phyloP scores from a whole-genome alignment of 768 basidiomycete genomes.

The Mycena sanguinolenta region DNA sequence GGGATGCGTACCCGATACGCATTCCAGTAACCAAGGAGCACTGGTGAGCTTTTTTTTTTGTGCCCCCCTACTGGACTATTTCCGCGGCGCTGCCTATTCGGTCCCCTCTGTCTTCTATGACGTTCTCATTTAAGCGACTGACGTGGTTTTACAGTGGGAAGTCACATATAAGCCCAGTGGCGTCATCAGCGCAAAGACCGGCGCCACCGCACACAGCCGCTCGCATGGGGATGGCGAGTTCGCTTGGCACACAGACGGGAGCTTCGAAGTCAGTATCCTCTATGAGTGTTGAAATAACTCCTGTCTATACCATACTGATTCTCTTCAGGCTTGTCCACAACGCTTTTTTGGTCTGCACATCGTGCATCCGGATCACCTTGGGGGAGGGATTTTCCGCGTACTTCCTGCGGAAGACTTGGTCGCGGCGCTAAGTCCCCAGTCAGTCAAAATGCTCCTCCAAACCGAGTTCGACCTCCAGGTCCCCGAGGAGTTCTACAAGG shows the following conservation, averaged over 20 bases:
- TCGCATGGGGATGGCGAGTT: constrained; percentile 19
- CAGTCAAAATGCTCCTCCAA: neutral
- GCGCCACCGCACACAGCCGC: neutral
- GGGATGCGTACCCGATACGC: constrained; percentile 3
- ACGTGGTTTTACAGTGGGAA: constrained; percentile 9
- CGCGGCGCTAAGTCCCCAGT: neutral
- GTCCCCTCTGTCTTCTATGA: too few relatives aligned
- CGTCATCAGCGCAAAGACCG: neutral
- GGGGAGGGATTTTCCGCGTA: constrained; percentile 16
- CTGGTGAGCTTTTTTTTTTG: constrained; percentile 11
- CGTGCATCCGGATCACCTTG: constrained; percentile 13
- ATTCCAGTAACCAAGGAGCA: constrained; percentile 13
- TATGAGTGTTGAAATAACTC: too few relatives aligned
- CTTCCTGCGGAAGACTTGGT: constrained; percentile 12
- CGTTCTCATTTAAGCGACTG: too few relatives aligned
- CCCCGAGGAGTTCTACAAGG: constrained; percentile 19
- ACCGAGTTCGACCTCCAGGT: constrained; percentile 13
- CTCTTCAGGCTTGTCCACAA: constrained; percentile 1
- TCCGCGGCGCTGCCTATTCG: too few relatives aligned
- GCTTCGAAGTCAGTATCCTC: neutral
- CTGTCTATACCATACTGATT: neutral
- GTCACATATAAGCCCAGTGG: constrained; percentile 13
- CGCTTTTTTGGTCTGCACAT: constrained; percentile 12
- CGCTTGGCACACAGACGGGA: constrained; percentile 18
- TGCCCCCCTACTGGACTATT: too few relatives aligned